Evolutionary conservation across 202 grass and related monocot genomes (phyloP), one percentile per base, ranked within the genome.

Genomic region (Elaeis oleifera): DNA sequence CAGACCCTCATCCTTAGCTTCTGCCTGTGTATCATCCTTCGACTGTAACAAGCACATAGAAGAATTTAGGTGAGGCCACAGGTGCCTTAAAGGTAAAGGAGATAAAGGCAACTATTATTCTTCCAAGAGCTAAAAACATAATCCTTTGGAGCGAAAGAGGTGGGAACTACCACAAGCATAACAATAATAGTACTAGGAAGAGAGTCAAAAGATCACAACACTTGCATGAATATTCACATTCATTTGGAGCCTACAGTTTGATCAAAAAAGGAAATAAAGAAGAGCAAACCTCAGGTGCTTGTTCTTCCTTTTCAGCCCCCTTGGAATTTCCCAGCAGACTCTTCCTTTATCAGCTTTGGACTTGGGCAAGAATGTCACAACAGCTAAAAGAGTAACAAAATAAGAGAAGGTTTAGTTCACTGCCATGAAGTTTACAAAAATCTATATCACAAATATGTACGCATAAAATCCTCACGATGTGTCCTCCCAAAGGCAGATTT

Each of bases 331-430:
- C 89, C 70, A 99, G 71, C 71, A 99, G 90, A 63, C 85, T 99
- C 68, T 86, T 99, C 75, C 81, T 99, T 95, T 94, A 59, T 77
- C 83, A 73, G 73, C 71, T 83, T 95, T 99, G 69, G 89, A 94
- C 82, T 99, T 99, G 21, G 70, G 95, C 73, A 99, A 80, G 68
- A 80, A 95, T 23, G 63, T 29, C 39, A 95, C 80, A 54, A 95
- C 81, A 76, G 95, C 95, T 99, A 76, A 72, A 85, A 53, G 54
- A 79, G 60, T 67, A 44, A 71, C 9, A 13, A 44, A 54, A 54
- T 20, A 15, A 8, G 27, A 36, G n/a, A 6, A 27, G n/a, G 1
- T 56, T 23, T 36, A 0, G 5, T 6, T 6, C 1, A 16, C 11
- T 14, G 9, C 36, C 2, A 13, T 14, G 36, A 11, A 44, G 36